phyloP scores from a whole-genome alignment of 805 yeast species.

The Candida lessepsii region DNA sequence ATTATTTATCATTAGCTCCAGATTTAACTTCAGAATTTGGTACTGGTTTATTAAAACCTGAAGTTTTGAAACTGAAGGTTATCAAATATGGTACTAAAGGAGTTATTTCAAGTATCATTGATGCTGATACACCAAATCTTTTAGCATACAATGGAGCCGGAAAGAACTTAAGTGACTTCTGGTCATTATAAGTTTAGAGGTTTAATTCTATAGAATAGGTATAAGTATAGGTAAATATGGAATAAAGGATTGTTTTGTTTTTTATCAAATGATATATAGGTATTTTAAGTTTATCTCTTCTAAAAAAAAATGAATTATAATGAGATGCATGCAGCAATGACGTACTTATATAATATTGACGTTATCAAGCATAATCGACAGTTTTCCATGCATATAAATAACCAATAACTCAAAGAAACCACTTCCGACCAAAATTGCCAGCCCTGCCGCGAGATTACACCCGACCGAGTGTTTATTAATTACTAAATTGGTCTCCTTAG shows the following conservation, averaged over 20 bases:
- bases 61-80: constrained; percentile 53
- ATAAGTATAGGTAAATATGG: constrained; percentile 2
- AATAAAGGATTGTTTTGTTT: constrained; percentile 2
- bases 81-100: constrained; percentile 51
- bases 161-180: constrained; percentile 49
- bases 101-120: constrained; percentile 44
- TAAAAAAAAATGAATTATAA: too few relatives aligned
- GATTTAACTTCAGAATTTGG: constrained; percentile 48
- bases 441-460: too few relatives aligned
- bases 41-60: constrained; percentile 47
- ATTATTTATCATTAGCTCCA: constrained; percentile 57
- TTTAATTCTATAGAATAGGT: constrained; percentile 1
- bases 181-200: too few relatives aligned
- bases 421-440: too few relatives aligned
- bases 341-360: too few relatives aligned
- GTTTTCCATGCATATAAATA: too few relatives aligned
- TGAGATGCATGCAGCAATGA: too few relatives aligned
- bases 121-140: constrained; percentile 54
- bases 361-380: too few relatives aligned
- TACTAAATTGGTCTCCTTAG: too few relatives aligned
- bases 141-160: constrained; percentile 65
- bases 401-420: too few relatives aligned
- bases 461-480: too few relatives aligned
- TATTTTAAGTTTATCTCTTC: too few relatives aligned
- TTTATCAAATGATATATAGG: not conserved